These are phyloP conservation scores for Neltuma alba DNA, from an alignment of 306 rosid genomes.

Conservation along the genomic window DNA sequence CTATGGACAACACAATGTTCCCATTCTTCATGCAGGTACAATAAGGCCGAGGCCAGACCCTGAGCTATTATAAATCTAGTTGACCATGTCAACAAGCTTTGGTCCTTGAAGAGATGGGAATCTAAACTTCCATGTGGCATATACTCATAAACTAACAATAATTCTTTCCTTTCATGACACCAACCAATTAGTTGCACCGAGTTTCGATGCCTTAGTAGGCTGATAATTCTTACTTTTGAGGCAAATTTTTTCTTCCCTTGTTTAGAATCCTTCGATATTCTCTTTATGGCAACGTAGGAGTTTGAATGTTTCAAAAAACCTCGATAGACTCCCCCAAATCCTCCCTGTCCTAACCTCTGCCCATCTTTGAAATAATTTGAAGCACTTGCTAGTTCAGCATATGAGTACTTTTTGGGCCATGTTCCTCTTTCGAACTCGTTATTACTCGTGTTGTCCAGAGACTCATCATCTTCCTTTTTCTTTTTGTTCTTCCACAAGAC, in stretches of 20 bases:
- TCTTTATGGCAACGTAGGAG: slow-evolving; percentile 18
- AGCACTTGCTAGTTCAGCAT: slow-evolving; percentile 29
- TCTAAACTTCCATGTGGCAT: slow-evolving; percentile 33
- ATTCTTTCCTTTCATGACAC: slow-evolving; percentile 26
- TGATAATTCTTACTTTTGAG: slow-evolving; percentile 28
- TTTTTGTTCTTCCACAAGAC: not conserved
- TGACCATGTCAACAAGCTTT: slow-evolving; percentile 11
- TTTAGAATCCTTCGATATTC: slow-evolving; percentile 2
- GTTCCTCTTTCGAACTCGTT: slow-evolving; percentile 31
- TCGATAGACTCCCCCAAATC: slow-evolving; percentile 23
- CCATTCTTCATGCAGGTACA: slow-evolving; percentile 1
- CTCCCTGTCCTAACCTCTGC: slow-evolving; percentile 30
- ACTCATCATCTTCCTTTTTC: slow-evolving; percentile 12
- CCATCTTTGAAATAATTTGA: slow-evolving; percentile 17
- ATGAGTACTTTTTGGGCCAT: slow-evolving; percentile 16
- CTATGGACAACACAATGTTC: not conserved
- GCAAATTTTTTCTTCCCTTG: slow-evolving; percentile 27
- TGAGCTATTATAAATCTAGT: slow-evolving; percentile 5
- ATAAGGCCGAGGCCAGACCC: slow-evolving; percentile 17
- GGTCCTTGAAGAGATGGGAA: not conserved
- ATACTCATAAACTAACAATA: slow-evolving; percentile 29
- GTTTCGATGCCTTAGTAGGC: slow-evolving; percentile 27
- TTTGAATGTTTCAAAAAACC: slow-evolving; percentile 8
- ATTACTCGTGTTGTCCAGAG: slow-evolving; percentile 19
- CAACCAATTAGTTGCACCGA: slow-evolving; percentile 38